phyloP scores from a whole-genome alignment of 257 asterid genomes.

The Ehretia macrophylla region DNA sequence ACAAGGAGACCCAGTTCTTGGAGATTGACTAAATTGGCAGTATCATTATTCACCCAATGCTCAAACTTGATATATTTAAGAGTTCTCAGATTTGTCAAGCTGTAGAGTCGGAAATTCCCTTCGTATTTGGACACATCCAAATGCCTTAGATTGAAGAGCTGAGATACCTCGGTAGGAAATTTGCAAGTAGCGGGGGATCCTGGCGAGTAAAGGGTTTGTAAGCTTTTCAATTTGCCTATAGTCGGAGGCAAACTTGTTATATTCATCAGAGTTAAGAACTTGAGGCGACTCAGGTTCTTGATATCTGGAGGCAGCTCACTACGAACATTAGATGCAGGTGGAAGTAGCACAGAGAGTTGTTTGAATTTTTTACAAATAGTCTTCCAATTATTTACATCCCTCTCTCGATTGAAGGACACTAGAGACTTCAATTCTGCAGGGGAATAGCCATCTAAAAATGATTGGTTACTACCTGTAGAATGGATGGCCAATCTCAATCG shows the following conservation, averaged over 20 bases:
- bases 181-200: not conserved
- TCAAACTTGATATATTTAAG: not conserved
- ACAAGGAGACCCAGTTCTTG: slow-evolving; percentile 7
- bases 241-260: slow-evolving; percentile 3
- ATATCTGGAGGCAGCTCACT: too few relatives aligned
- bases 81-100: slow-evolving; percentile 4
- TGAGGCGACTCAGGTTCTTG: slow-evolving; percentile 9
- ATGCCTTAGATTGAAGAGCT: slow-evolving; percentile 9
- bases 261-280: slow-evolving; percentile 2
- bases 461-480: too few relatives aligned
- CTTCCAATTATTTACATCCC: too few relatives aligned
- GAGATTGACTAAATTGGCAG: slow-evolving; percentile 7
- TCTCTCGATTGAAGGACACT: not conserved
- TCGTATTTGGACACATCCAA: not conserved
- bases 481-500: too few relatives aligned
- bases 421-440: too few relatives aligned
- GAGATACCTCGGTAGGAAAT: slow-evolving; percentile 1
- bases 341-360: not conserved
- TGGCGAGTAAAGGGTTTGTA: not conserved
- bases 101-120: not conserved
- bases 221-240: slow-evolving; percentile 2
- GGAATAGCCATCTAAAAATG: too few relatives aligned
- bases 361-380: not conserved
- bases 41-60: slow-evolving; percentile 9
- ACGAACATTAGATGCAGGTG: too few relatives aligned